Evolutionary conservation across 805 yeast genomes (phyloP).

Genomic region (Cyberlindnera samutprakarnensis): DNA sequence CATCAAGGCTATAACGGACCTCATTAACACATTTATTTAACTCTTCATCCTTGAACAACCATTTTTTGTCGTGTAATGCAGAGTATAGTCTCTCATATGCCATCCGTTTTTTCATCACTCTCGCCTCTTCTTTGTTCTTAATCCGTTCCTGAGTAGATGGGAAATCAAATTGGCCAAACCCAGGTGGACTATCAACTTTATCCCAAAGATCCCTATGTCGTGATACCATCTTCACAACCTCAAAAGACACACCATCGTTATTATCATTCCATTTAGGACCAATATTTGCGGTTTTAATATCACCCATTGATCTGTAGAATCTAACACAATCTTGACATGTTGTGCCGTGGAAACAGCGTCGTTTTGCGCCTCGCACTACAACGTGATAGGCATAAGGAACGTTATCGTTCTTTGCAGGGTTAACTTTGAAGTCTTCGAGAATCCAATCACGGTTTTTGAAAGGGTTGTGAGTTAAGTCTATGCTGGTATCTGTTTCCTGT

Average conservation of each 20-base stretch:
- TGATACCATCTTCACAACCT: conserved; percentile 16
- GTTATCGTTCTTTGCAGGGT: conserved; percentile 25
- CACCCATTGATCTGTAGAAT: conserved; percentile 26
- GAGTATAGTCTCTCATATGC: conserved; percentile 38
- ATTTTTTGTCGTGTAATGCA: conserved; percentile 35
- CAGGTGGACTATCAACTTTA: conserved; percentile 45
- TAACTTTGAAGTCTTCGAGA: conserved; percentile 30
- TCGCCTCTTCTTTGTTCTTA: conserved; percentile 30
- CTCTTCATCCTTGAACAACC: conserved; percentile 35
- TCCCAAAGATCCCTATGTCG: conserved; percentile 22
- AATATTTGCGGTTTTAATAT: conserved; percentile 10
- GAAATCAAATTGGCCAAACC: conserved; percentile 52
- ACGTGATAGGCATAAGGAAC: conserved; percentile 26
- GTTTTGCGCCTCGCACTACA: conserved; percentile 26
- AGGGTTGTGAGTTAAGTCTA: conserved; percentile 14
- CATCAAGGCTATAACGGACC: conserved; percentile 26
- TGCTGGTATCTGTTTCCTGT: too few relatives aligned
- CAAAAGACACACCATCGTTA: conserved; percentile 5
- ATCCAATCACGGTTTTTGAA: conserved; percentile 26
- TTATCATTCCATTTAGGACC: conserved; percentile 25
- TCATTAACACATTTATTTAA: conserved; percentile 31
- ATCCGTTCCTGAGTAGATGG: conserved; percentile 46
- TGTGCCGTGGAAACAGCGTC: conserved; percentile 28
- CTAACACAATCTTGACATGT: conserved; percentile 27
- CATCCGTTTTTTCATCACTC: conserved; percentile 27